A percentile compares a stretch with the other conserved stretches of the same genome.
Evolutionary conservation across 2,329 filamentous ascomycete species (phyloP).

Genomic region (Zelopaecilomyces penicillatus): DNA sequence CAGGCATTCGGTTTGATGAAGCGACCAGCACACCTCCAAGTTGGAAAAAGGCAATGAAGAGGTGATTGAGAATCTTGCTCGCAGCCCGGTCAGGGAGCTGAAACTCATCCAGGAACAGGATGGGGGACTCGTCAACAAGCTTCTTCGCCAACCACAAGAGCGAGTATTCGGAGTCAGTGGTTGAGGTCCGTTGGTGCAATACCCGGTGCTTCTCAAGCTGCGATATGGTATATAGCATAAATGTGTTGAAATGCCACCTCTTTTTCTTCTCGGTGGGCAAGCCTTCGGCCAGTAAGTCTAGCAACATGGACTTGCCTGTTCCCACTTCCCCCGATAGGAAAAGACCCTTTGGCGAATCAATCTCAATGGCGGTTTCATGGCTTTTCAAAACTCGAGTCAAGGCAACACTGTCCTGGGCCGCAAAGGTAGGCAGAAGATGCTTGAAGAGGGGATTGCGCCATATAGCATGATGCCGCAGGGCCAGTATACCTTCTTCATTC

Average conservation of each 20-base stretch:
- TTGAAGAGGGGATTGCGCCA: slow-evolving; percentile 51
- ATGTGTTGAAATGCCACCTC: slow-evolving; percentile 77
- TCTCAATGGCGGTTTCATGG: slow-evolving; percentile 61
- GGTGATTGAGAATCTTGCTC: slow-evolving; percentile 69
- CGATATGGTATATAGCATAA: slow-evolving; percentile 72
- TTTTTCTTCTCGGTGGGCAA: slow-evolving; percentile 65
- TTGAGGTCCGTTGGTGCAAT: slow-evolving; percentile 13
- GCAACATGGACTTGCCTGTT: slow-evolving; percentile 77
- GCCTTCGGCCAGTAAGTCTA: slow-evolving; percentile 71
- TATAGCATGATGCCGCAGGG: slow-evolving; percentile 45
- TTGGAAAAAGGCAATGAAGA: slow-evolving; percentile 75
- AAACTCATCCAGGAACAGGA: slow-evolving; percentile 76
- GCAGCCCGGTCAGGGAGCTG: slow-evolving; percentile 72
- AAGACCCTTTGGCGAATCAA: slow-evolving; percentile 65
- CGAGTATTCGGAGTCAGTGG: slow-evolving; percentile 46
- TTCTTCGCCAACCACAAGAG: slow-evolving; percentile 68
- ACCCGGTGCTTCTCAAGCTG: slow-evolving; percentile 59
- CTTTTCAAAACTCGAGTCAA: slow-evolving; percentile 61
- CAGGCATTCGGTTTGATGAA: slow-evolving; percentile 76
- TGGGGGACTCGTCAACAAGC: slow-evolving; percentile 64
- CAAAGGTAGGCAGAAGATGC: slow-evolving; percentile 48
- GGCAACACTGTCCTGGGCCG: slow-evolving; percentile 51
- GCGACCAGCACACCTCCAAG: slow-evolving; percentile 72
- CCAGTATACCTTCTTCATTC: slow-evolving; percentile 31
- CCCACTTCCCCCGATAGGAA: slow-evolving; percentile 77